Base-by-base conservation (phyloP, 1,284 basidiomycete genomes). In the Inonotus hispidus region DNA sequence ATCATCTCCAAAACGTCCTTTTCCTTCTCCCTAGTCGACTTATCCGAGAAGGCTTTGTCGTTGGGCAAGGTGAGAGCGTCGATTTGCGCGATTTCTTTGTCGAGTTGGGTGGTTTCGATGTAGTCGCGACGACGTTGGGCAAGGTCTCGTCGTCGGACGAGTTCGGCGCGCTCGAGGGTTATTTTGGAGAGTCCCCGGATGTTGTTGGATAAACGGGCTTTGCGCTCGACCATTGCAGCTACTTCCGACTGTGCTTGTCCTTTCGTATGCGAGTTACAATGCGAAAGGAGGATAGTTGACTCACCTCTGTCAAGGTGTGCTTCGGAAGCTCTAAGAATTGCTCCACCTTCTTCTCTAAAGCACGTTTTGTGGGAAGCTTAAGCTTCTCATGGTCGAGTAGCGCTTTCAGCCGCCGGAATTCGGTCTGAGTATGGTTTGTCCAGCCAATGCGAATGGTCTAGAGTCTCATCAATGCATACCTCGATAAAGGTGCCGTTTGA, bases 231-330 rank as follows among this genome's bases (percentile, higher is more conserved):
- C 79, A 93, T 92, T 5, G 80, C 79, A 25, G 77, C 79, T 62
- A 94, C 82, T 67, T 94, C 83, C 64, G 75, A 80, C 85, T 89
- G 68, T 13, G 63, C 2, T 11, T 38, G 52, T 19, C 52, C 54
- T 27, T 47, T 52, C 43, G 55, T 49, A 43, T 21, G 56, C 10
- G 47, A 16, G 8, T 41, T 32, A 55, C 29, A 49, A 54, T 52
- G 37, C n/a, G 27, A 21, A 16, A 45, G n/a, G 39, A 52, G 25
- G 58, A 35, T 46, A 45, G 53, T 57, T 25, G 3, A 68, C 75
- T 55, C 58, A 92, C 92, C 79, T 94, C 92, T 0, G 92, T 93
- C 76, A 90, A 77, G 0, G 79, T 79, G 66, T 87, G 83, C 8
- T 76, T 78, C 11, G 78, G 69, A 45, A 90, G 71, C 64, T 81